Percentiles rank a stretch among this genome's conserved stretches.
Conservation (phyloP, 257 asterid species). For the Solanum corneliomulleri region DNA sequence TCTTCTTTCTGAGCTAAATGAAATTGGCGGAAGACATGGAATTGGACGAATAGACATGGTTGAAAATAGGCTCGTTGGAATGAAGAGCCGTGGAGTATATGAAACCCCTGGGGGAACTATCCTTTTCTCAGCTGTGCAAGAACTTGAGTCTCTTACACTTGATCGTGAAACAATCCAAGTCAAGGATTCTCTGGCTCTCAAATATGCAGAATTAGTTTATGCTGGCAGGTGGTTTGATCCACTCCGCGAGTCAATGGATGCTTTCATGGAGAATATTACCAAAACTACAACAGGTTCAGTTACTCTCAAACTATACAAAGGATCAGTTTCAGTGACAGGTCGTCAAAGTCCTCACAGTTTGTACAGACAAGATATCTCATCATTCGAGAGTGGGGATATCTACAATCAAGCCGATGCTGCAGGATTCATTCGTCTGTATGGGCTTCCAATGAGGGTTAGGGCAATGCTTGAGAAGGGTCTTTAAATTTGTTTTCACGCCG, state of each 20-base stretch:
- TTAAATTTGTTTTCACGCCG: neutral
- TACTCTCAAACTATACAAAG: conserved; percentile 78
- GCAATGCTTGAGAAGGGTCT: conserved; percentile 75
- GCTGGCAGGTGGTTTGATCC: conserved; percentile 96
- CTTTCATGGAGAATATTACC: conserved; percentile 86
- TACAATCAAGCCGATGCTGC: conserved; percentile 95
- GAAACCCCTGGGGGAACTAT: conserved; percentile 96
- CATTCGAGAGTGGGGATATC: conserved; percentile 83
- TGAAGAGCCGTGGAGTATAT: conserved; percentile 96
- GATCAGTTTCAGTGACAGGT: conserved; percentile 54
- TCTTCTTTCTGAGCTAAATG: conserved; percentile 68
- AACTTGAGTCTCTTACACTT: conserved; percentile 89
- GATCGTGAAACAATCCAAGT: conserved; percentile 83
- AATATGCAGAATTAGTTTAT: conserved; percentile 78
- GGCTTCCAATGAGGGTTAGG: conserved; percentile 80
- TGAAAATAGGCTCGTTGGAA: conserved; percentile 83
- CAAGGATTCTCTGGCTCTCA: conserved; percentile 79
- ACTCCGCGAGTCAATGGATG: conserved; percentile 81
- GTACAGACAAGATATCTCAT: conserved; percentile 79
- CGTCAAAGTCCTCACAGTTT: conserved; percentile 67
- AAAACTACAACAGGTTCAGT: conserved; percentile 71
- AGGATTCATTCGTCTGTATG: conserved; percentile 79
- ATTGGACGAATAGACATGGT: conserved; percentile 92
- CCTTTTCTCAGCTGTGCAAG: conserved; percentile 65
- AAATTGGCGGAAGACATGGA: conserved; percentile 78